These are phyloP conservation scores for Capronia epimyces DNA, from an alignment of 2,329 filamentous ascomycete genomes.

Conservation along the genomic window DNA sequence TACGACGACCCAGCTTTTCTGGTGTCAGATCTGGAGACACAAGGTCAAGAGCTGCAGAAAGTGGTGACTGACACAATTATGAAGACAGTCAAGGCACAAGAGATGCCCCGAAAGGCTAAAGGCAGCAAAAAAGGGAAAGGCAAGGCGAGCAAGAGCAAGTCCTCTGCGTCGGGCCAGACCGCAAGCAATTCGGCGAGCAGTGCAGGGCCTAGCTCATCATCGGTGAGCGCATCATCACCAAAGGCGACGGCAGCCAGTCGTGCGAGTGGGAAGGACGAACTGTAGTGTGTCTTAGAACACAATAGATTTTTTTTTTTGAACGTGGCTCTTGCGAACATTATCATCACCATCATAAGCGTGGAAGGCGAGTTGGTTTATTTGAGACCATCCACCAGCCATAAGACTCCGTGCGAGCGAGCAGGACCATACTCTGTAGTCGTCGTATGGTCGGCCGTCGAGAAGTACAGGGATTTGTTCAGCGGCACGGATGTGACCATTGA, in stretches of 20 bases:
- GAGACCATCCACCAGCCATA: too few species aligned
- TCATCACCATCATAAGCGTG: too few species aligned
- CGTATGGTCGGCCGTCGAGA: too few species aligned
- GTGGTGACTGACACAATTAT: constrained; percentile 64
- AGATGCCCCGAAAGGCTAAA: constrained; percentile 28
- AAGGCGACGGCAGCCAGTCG: not conserved
- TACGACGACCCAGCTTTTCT: constrained; percentile 71
- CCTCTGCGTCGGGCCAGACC: constrained; percentile 8
- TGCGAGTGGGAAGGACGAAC: not conserved
- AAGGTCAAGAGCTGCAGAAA: constrained; percentile 66
- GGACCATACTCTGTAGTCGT: too few species aligned
- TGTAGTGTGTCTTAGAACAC: not conserved
- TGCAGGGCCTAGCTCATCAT: constrained; percentile 2
- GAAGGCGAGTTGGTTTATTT: too few species aligned
- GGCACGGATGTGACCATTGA: too few species aligned
- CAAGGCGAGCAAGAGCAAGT: constrained; percentile 32
- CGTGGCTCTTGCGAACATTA: not conserved
- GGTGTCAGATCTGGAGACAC: constrained; percentile 63
- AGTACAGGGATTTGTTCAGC: too few species aligned
- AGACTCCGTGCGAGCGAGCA: too few species aligned
- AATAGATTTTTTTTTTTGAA: not conserved
- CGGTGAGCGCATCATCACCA: not conserved
- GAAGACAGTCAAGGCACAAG: constrained; percentile 59
- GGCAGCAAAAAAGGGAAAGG: constrained; percentile 32
- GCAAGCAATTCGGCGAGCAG: not conserved